These are phyloP conservation scores for Claviceps cyperi DNA, from an alignment of 2,329 filamentous ascomycete genomes.

Conservation along the genomic window DNA sequence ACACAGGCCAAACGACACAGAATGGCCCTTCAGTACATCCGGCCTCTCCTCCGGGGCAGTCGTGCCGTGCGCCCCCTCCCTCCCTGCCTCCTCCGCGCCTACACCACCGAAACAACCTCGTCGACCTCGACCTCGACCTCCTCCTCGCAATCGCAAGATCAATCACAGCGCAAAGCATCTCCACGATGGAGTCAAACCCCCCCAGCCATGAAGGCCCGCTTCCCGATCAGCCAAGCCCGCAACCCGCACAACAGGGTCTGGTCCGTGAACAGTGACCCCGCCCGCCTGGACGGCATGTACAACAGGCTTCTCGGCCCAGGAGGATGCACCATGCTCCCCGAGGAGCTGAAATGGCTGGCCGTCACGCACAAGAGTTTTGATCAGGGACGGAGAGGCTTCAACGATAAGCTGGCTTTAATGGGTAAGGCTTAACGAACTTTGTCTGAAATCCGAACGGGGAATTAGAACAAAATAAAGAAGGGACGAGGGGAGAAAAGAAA, in stretches of 20 bases:
- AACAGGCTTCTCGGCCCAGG: conserved; percentile 57
- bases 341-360: conserved; percentile 92
- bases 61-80: conserved; percentile 11
- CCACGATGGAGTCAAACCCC: conserved; percentile 63
- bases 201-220: conserved; percentile 52
- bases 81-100: conserved; percentile 15
- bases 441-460: neutral
- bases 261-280: conserved; percentile 62
- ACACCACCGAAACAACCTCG: conserved; percentile 13
- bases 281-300: conserved; percentile 64
- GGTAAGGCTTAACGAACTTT: conserved; percentile 35
- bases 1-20: too few species aligned
- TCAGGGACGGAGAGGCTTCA: conserved; percentile 84
- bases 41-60: conserved; percentile 15
- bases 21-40: conserved; percentile 20
- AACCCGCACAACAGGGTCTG: conserved; percentile 40
- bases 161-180: neutral
- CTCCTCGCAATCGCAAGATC: conserved; percentile 3
- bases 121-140: conserved; percentile 12
- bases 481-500: neutral
- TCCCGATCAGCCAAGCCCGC: conserved; percentile 45
- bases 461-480: too few species aligned
- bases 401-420: conserved; percentile 79
- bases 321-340: conserved; percentile 60
- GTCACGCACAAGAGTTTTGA: conserved; percentile 98